Percentiles rank a stretch among this genome's conserved stretches.
Evolutionary conservation across 176 grass and related monocot species (phyloP).

Genomic region (Oryza meridionalis): DNA sequence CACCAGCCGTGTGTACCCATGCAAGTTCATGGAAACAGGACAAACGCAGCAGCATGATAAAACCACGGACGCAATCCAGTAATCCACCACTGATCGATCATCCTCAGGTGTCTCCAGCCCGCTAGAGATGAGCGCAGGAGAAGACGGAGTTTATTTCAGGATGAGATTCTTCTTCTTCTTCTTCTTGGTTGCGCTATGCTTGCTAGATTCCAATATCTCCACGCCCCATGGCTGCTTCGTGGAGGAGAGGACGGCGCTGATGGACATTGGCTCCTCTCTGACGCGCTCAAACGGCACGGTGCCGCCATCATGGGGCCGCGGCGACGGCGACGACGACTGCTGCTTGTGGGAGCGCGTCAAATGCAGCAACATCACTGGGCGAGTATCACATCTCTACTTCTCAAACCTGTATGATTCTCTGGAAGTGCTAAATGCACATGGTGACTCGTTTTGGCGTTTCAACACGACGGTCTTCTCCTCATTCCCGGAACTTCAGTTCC

Average conservation of each 20-base stretch:
- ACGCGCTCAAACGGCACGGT: neutral
- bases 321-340: neutral
- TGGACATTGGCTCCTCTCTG: slow-evolving; percentile 15
- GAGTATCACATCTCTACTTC: neutral
- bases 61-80: no score
- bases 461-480: neutral
- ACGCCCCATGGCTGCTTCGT: neutral
- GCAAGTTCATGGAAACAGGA: no score
- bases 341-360: slow-evolving; percentile 28
- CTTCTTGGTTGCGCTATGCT: neutral
- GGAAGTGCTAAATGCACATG: no score
- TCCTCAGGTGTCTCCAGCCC: no score
- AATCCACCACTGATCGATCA: no score
- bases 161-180: neutral
- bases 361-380: neutral
- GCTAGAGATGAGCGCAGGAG: no score
- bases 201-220: neutral
- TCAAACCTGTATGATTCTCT: neutral
- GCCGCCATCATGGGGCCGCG: neutral
- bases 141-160: no score
- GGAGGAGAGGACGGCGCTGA: slow-evolving; percentile 22
- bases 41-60: no score
- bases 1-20: no score
- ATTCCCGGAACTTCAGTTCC: slow-evolving; percentile 17
- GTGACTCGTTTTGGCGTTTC: no score